Percentiles rank a stretch among this genome's conserved stretches.
Evolutionary conservation across 2,329 filamentous ascomycete species (phyloP).

Genomic region (Monosporascus ibericus): DNA sequence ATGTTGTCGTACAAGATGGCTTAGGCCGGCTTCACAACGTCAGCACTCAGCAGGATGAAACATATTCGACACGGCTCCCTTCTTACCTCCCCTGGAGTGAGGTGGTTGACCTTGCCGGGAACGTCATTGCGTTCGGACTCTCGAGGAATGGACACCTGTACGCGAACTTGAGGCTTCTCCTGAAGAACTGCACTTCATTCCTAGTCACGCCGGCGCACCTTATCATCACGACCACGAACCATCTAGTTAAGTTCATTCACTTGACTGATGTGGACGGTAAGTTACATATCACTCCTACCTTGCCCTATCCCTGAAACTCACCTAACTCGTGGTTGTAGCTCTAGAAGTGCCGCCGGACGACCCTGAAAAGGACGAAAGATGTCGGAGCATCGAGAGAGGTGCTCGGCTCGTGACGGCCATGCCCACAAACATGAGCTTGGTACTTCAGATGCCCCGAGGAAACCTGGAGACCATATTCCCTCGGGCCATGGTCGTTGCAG

Average conservation of each 20-base stretch:
- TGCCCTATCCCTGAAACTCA: neutral
- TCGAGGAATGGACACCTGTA: conserved; percentile 73
- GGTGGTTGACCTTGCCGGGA: conserved; percentile 34
- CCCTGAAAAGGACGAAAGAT: conserved; percentile 86
- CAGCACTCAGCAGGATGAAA: conserved; percentile 23
- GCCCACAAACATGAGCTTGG: conserved; percentile 76
- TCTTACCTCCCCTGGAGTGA: conserved; percentile 48
- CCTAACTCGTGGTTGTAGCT: conserved; percentile 41
- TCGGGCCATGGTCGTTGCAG: conserved; percentile 83
- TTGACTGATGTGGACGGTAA: conserved; percentile 60
- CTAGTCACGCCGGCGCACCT: conserved; percentile 74
- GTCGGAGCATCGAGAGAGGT: conserved; percentile 85
- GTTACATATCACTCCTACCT: conserved; percentile 12
- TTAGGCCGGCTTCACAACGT: conserved; percentile 40
- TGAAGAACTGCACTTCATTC: conserved; percentile 90
- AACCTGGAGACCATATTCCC: conserved; percentile 95
- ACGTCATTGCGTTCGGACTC: conserved; percentile 53
- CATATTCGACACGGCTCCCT: conserved; percentile 34
- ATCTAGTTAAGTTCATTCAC: conserved; percentile 92
- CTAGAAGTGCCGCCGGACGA: conserved; percentile 82
- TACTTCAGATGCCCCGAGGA: conserved; percentile 91
- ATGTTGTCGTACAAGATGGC: conserved; percentile 37
- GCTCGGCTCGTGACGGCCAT: conserved; percentile 83
- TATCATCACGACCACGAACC: conserved; percentile 86
- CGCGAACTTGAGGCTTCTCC: conserved; percentile 65